Conservation (phyloP, 2,329 filamentous ascomycete genomes). For the Venturia effusa region DNA sequence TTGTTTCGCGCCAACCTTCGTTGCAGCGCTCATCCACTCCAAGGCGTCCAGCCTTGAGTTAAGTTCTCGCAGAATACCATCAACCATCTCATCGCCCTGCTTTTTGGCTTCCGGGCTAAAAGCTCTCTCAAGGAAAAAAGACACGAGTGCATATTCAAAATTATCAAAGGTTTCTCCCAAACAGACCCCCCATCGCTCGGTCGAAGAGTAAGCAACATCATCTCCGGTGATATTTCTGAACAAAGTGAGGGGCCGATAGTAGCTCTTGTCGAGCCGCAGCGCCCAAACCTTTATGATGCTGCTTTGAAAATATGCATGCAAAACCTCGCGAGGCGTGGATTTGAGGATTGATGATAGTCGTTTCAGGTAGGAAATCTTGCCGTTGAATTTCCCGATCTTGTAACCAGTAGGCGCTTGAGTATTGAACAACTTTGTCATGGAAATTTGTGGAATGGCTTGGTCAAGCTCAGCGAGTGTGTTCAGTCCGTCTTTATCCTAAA, state of each 20-base stretch:
- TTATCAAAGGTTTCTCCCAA: slow-evolving; percentile 45
- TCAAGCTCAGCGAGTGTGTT: slow-evolving; percentile 46
- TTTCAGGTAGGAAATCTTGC: slow-evolving; percentile 23
- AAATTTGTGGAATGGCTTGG: slow-evolving; percentile 45
- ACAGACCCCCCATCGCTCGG: slow-evolving; percentile 57
- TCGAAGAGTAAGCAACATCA: slow-evolving; percentile 40
- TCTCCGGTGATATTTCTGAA: not conserved
- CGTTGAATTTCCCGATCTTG: slow-evolving; percentile 41
- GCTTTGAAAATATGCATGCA: slow-evolving; percentile 47
- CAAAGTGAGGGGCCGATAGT: slow-evolving; percentile 35
- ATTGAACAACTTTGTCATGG: slow-evolving; percentile 40
- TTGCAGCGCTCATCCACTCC: slow-evolving; percentile 54
- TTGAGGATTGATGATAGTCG: slow-evolving; percentile 43
- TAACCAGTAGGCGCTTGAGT: slow-evolving; percentile 30
- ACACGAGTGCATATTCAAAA: slow-evolving; percentile 56
- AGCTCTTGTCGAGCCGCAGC: not conserved
- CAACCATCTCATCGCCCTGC: slow-evolving; percentile 58
- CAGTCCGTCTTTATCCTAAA: not conserved
- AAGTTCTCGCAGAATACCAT: slow-evolving; percentile 58
- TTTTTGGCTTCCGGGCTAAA: slow-evolving; percentile 57
- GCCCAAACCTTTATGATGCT: not conserved
- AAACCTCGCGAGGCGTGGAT: slow-evolving; percentile 41
- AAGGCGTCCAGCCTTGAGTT: slow-evolving; percentile 47
- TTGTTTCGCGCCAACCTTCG: slow-evolving; percentile 32
- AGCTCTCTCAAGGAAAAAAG: slow-evolving; percentile 58